phyloP scores from a whole-genome alignment of 2,329 filamentous ascomycete genomes.

The Ophiostoma sp. region DNA sequence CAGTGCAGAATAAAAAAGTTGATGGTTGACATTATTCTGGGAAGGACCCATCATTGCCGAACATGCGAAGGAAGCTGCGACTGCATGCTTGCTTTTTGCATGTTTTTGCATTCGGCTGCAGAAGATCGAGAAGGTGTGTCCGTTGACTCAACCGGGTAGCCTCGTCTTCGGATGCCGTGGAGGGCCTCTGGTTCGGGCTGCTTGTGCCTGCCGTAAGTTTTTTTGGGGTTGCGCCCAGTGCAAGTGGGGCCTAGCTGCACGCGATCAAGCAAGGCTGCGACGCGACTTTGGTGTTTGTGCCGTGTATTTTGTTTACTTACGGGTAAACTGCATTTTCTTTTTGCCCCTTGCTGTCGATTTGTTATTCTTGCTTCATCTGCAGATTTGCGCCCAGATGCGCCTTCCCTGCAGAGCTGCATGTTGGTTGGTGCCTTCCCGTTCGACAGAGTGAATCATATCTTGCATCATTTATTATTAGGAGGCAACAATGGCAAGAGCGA shows the following conservation, averaged over 20 bases:
- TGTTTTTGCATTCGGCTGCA: background rate
- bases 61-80: background rate
- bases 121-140: background rate
- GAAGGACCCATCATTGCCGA: background rate
- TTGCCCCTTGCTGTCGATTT: background rate
- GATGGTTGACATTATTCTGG: background rate
- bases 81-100: background rate
- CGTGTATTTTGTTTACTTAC: conserved; percentile 17
- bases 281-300: conserved; percentile 15
- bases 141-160: conserved; percentile 24
- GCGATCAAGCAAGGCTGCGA: conserved; percentile 24
- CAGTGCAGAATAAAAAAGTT: background rate
- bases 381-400: background rate
- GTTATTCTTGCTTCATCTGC: background rate
- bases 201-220: background rate
- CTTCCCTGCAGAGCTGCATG: background rate
- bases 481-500: conserved; percentile 3
- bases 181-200: background rate
- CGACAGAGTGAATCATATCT: background rate
- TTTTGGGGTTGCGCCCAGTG: background rate
- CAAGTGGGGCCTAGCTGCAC: conserved; percentile 16
- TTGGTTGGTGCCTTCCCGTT: background rate
- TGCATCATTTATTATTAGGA: background rate
- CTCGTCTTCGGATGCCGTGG: conserved; percentile 1
- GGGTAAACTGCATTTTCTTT: background rate